Conservation (phyloP, 768 basidiomycete genomes). For the Suillus spraguei region DNA sequence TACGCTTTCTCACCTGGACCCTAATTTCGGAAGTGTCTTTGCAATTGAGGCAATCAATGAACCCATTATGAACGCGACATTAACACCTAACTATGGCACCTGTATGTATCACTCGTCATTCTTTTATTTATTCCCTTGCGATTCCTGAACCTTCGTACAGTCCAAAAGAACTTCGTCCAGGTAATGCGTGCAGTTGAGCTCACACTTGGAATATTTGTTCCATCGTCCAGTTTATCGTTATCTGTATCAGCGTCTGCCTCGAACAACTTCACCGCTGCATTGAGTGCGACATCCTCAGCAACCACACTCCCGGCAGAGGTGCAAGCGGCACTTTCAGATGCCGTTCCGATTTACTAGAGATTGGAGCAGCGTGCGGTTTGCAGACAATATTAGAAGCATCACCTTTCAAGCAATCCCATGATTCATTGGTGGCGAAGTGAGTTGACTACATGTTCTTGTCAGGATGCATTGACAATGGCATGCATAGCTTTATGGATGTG, state of each 20-base stretch:
- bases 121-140: conserved; percentile 3
- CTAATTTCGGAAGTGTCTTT: conserved; percentile 64
- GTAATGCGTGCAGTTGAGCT: conserved; percentile 66
- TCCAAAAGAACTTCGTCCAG: conserved; percentile 69
- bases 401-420: conserved; percentile 18
- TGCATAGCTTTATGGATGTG: conserved; percentile 73
- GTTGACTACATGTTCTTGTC: conserved; percentile 4
- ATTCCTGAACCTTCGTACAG: conserved; percentile 37
- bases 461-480: not conserved
- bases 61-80: conserved; percentile 68
- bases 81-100: conserved; percentile 69
- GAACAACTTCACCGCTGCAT: conserved; percentile 40
- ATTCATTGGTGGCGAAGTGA: conserved; percentile 42
- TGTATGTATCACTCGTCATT: conserved; percentile 46
- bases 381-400: conserved; percentile 25
- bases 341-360: conserved; percentile 39
- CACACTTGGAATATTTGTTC: conserved; percentile 53
- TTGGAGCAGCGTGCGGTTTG: conserved; percentile 27
- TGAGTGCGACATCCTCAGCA: conserved; percentile 22
- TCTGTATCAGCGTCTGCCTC: conserved; percentile 19
- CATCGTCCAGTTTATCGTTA: conserved; percentile 10
- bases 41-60: conserved; percentile 80
- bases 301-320: conserved; percentile 33
- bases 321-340: conserved; percentile 32
- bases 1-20: conserved; percentile 65